Evolutionary conservation across 768 basidiomycete species (phyloP).

Genomic region (Tubosaeta brunneosetosa): DNA sequence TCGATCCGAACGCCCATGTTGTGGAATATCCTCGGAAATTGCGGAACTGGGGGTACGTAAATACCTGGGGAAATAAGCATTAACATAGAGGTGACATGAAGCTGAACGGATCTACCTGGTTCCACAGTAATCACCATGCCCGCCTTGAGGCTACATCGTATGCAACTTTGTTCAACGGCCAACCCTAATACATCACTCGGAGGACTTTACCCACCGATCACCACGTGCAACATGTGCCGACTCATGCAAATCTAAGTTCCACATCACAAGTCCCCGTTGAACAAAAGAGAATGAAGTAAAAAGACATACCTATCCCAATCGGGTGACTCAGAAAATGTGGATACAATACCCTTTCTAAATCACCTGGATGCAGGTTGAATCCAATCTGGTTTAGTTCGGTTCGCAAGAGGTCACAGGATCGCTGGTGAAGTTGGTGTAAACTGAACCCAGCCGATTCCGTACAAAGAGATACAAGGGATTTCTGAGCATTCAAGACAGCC

Average conservation of each 20-base stretch:
- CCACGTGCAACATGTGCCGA: slow-evolving; percentile 57
- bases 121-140: slow-evolving; percentile 95
- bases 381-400: slow-evolving; percentile 68
- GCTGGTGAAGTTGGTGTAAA: slow-evolving; percentile 73
- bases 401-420: slow-evolving; percentile 61
- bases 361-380: slow-evolving; percentile 39
- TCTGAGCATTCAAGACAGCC: slow-evolving; percentile 70
- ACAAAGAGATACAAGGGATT: slow-evolving; percentile 58
- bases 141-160: slow-evolving; percentile 50
- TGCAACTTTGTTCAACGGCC: slow-evolving; percentile 5
- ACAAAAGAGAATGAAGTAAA: too few species aligned
- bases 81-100: not conserved
- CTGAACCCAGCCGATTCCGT: slow-evolving; percentile 51
- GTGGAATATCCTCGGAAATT: slow-evolving; percentile 86
- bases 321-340: slow-evolving; percentile 93
- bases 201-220: slow-evolving; percentile 39
- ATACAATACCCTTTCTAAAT: slow-evolving; percentile 72
- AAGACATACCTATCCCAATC: slow-evolving; percentile 73
- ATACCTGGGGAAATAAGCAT: slow-evolving; percentile 46
- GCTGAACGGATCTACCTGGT: slow-evolving; percentile 48
- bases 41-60: slow-evolving; percentile 76
- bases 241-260: slow-evolving; percentile 77
- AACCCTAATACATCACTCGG: not conserved
- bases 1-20: slow-evolving; percentile 92
- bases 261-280: slow-evolving; percentile 8